These are phyloP conservation scores for Cerioporus squamosus DNA, from an alignment of 1,284 basidiomycete genomes.

Conservation along the genomic window DNA sequence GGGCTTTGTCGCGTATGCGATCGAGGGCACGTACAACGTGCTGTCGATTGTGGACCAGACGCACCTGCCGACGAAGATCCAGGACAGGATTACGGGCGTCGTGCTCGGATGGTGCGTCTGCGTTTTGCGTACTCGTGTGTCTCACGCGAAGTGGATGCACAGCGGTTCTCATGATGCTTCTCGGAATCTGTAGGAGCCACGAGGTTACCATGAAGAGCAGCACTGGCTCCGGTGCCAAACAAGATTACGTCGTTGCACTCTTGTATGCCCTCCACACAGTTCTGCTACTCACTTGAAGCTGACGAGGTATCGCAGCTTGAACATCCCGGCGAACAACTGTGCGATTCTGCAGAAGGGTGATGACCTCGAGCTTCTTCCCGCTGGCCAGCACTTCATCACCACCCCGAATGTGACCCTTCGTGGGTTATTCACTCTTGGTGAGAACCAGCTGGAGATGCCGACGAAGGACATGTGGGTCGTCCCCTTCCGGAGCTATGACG, in stretches of 20 bases:
- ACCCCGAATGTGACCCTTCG: conserved; percentile 80
- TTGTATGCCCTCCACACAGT: conserved; percentile 55
- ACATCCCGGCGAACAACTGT: conserved; percentile 84
- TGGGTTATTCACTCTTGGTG: conserved; percentile 76
- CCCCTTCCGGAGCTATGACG: neutral
- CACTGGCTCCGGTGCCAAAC: conserved; percentile 45
- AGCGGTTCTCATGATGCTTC: neutral
- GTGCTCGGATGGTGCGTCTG: conserved; percentile 55
- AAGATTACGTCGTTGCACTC: conserved; percentile 74
- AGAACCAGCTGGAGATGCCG: conserved; percentile 83
- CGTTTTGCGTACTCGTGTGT: neutral
- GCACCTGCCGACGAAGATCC: conserved; percentile 62
- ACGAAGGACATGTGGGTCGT: conserved; percentile 76
- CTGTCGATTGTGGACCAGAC: conserved; percentile 82
- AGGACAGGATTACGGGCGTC: conserved; percentile 63
- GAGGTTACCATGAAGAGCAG: conserved; percentile 76
- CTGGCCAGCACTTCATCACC: conserved; percentile 82
- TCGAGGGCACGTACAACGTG: conserved; percentile 76
- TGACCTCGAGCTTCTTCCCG: conserved; percentile 73
- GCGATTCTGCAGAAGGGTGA: conserved; percentile 82
- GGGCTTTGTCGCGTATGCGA: conserved; percentile 76
- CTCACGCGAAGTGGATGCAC: neutral
- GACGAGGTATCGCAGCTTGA: conserved; percentile 49
- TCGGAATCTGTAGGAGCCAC: conserved; percentile 47
- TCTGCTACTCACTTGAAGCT: too few species aligned